Evolutionary conservation across 352 stramenopile species (phyloP), one percentile per base, ranked within the genome.

Genomic region (Globisporangium abappressorium): DNA sequence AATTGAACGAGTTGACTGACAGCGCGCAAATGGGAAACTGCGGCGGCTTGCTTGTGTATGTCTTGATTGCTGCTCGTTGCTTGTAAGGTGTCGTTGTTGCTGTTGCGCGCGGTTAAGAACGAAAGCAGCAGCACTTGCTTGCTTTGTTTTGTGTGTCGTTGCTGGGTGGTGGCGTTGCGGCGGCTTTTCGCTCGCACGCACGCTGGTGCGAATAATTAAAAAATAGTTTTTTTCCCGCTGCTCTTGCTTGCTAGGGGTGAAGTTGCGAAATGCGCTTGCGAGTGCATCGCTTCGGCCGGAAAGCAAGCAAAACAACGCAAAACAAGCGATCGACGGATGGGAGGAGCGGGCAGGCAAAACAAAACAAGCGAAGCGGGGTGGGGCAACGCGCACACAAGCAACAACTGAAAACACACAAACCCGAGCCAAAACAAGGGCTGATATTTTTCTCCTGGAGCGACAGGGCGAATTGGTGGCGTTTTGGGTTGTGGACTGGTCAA

Each of bases 181-280:
- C 22, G 33, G 20, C 56, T 41, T 46, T 30, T n/a, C n/a, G n/a
- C n/a, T 61, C n/a, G 33, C 56, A 61, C 56, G 20, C 56, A 61
- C 56, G 33, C 56, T 38, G 14, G 15, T 59, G 54, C 54, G 28
- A 28, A 33, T 14, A 22, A 46, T 58, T 30, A 22, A 62, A 56
- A 62, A 62, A 68, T 30, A 41, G 43, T 34, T 55, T 62, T 53
- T 30, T 67, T 62, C 41, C 51, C 34, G 54, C 51, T 24, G 12
- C 56, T 28, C 26, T 26, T 60, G 57, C 61, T 57, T 67, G 63
- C 57, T 74, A 80, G 70, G 67, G 72, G 63, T 75, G 59, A 59
- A 62, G 66, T 72, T 67, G 61, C 61, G 63, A 63, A 68, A 76
- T 70, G 54, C 12, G 28, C 28, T 43, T 24, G 53, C 26, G 15